phyloP scores from a whole-genome alignment of 75 land plant species.

The Isoetes taiwanensis region DNA sequence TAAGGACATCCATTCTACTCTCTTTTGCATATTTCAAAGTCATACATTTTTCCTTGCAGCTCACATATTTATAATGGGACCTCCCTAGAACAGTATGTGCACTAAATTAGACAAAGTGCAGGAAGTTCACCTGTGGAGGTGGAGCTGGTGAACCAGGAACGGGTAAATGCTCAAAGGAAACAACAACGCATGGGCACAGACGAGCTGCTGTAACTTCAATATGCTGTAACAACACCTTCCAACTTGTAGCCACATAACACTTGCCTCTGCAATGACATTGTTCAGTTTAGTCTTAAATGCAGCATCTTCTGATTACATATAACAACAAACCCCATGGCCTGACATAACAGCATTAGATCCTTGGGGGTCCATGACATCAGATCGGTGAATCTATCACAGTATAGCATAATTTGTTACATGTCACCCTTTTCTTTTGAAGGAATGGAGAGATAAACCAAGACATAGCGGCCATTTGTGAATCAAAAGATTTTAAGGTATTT shows the following conservation, averaged over 20 bases:
- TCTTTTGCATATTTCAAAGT: no score
- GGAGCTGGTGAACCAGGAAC: slow-evolving; percentile 14
- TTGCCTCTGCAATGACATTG: slow-evolving; percentile 16
- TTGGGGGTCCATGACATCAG: no score
- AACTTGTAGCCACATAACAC: slow-evolving; percentile 27
- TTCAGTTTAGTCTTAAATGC: neutral
- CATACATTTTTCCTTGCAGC: no score
- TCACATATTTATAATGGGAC: no score
- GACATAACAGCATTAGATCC: no score
- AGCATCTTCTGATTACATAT: neutral
- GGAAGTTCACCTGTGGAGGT: slow-evolving; percentile 22
- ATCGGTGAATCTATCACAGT: no score
- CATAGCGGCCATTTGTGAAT: no score
- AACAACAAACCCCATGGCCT: no score
- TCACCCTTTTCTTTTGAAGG: no score
- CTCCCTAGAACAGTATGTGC: no score
- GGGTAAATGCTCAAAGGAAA: slow-evolving; percentile 24
- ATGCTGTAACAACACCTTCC: slow-evolving; percentile 25
- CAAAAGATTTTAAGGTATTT: no score
- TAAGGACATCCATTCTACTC: neutral
- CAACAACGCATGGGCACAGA: slow-evolving; percentile 21
- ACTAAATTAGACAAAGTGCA: neutral
- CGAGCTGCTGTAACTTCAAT: slow-evolving; percentile 22
- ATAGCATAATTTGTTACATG: no score
- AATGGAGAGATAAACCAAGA: neutral